These are phyloP conservation scores for Neocallimastix lanati DNA, from an alignment of 192 early-diverging fungal species.

Conservation along the genomic window DNA sequence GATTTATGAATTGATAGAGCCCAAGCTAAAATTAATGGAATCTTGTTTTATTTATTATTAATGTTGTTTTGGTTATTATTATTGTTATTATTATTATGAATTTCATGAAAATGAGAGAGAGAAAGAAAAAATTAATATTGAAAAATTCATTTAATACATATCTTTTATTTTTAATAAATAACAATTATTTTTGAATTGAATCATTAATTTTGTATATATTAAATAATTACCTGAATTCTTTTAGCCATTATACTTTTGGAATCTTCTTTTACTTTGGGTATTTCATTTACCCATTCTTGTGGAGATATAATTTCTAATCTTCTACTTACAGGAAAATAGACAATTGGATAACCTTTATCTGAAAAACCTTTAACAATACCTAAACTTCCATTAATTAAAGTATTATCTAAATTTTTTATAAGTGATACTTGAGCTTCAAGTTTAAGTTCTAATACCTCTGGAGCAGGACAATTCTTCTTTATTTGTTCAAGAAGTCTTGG, in stretches of 20 bases:
- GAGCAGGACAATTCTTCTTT: slow-evolving; percentile 35
- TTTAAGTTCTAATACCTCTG: slow-evolving; percentile 45
- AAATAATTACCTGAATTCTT: slow-evolving; percentile 9
- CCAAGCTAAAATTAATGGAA: slow-evolving; percentile 70
- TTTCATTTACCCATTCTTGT: slow-evolving; percentile 15
- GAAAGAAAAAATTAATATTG: not conserved
- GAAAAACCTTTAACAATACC: slow-evolving; percentile 33
- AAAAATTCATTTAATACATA: no score
- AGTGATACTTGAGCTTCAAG: slow-evolving; percentile 72
- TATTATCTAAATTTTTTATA: slow-evolving; percentile 44
- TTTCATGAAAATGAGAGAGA: not conserved
- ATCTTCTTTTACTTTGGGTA: slow-evolving; percentile 34
- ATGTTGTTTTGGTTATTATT: not conserved
- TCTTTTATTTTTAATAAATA: no score
- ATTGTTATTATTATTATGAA: not conserved
- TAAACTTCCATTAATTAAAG: slow-evolving; percentile 63
- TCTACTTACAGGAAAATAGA: slow-evolving; percentile 11
- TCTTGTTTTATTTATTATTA: slow-evolving; percentile 11
- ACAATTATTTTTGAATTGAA: no score
- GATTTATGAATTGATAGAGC: slow-evolving; percentile 74
- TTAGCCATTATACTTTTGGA: slow-evolving; percentile 9
- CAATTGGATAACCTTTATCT: slow-evolving; percentile 12
- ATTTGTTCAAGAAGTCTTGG: slow-evolving; percentile 1
- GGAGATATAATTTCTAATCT: slow-evolving; percentile 6
- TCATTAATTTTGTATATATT: no score